Base-by-base conservation (phyloP, 2,329 filamentous ascomycete species). In the Pseudopithomyces chartarum region DNA sequence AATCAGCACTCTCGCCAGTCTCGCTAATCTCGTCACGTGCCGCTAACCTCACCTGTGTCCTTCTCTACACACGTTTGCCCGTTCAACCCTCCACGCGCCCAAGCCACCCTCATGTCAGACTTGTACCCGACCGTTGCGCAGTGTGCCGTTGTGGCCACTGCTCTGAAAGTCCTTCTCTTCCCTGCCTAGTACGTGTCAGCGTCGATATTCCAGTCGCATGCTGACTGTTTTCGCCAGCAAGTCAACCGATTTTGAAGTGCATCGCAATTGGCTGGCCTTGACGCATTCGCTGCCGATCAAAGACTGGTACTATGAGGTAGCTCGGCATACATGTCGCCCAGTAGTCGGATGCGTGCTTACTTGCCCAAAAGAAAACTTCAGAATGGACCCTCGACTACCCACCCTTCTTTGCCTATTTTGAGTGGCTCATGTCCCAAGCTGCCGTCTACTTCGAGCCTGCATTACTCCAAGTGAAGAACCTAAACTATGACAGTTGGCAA, bases 381-480 rank as follows among this genome's bases (percentile, higher is more conserved):
- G 92, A 98, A 91, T 99, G 95, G 95, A 99, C 95, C 0, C 88
- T 99, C 71, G 95, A 99, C 80, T 99, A 99, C 74, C 95, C 95
- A 32, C 95, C 95, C 7, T 97, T 98, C 79, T 99, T 99, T 73
- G 95, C 95, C 65, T 93, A 90, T 74, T 97, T 98, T 79, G 95
- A 99, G 82, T 98, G 92, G 92, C 74, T 87, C 43, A 83, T 99
- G 68, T 95, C 94, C 45, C 90, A 95, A 68, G 81, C 87, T 56
- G 95, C 93, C 23, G 85, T 82, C 62, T 85, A 90, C 72, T 83
- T 87, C 60, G 93, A 99, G 73, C 87, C 90, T 22, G 85, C 83
- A 56, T 95, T 99, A 90, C 82, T 98, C 54, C 82, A 87, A 60
- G 82, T 98, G 52, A 85, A 89, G 70, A 92, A 93, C 71, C 82